Evolutionary conservation across 2,329 filamentous ascomycete genomes (phyloP).

Genomic region (Neonectria ditissima): DNA sequence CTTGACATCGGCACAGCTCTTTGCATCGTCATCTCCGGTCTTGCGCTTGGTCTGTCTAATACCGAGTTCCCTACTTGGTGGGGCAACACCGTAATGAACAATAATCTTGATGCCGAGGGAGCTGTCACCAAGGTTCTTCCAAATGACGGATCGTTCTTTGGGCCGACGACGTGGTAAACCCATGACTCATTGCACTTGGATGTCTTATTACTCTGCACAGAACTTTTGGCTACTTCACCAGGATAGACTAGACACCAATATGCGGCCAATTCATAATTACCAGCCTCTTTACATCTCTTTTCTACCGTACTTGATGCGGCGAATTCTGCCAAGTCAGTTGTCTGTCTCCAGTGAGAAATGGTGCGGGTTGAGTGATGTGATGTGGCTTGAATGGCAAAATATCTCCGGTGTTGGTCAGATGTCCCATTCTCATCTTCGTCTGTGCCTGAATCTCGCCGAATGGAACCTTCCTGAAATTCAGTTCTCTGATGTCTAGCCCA

Average conservation of each 20-base stretch:
- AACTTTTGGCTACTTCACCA: not conserved
- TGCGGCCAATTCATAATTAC: not conserved
- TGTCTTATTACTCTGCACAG: not conserved
- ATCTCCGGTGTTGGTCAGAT: not conserved
- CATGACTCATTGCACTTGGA: not conserved
- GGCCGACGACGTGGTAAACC: constrained; percentile 5
- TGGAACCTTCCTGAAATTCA: not conserved
- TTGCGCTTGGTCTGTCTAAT: constrained; percentile 16
- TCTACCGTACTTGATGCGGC: not conserved
- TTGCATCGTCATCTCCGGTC: constrained; percentile 13
- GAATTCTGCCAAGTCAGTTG: no score
- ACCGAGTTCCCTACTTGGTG: constrained; percentile 7
- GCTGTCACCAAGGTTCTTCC: constrained; percentile 15
- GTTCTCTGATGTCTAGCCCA: not conserved
- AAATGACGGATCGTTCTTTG: constrained; percentile 15
- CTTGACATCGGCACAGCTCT: constrained; percentile 16
- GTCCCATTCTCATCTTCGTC: not conserved
- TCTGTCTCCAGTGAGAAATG: no score
- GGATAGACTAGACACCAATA: not conserved
- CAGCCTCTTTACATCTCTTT: not conserved
- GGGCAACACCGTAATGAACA: constrained; percentile 12
- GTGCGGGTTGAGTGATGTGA: not conserved
- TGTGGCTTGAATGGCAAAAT: not conserved
- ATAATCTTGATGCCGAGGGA: constrained; percentile 11
- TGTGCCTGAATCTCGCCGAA: not conserved